phyloP scores from a whole-genome alignment of 495 filamentous ascomycete species.

The Cetradonia linearis region DNA sequence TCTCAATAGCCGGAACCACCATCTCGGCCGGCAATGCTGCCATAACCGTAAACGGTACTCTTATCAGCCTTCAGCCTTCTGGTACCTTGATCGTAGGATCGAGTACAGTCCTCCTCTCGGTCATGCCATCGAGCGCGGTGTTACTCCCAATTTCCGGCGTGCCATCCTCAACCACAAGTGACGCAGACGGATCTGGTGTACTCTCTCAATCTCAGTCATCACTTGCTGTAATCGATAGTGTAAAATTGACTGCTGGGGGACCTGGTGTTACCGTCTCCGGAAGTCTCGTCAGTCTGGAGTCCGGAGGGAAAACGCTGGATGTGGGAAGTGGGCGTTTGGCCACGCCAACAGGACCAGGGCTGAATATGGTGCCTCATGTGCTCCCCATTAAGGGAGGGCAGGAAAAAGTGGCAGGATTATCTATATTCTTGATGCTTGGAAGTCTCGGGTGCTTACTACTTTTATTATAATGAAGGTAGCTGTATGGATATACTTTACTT shows the following conservation, averaged over 20 bases:
- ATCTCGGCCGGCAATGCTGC: conserved; percentile 9
- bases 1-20: neutral
- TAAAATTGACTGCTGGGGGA: neutral
- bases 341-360: neutral
- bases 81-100: neutral
- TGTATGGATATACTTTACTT: too few species aligned
- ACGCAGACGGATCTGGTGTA: neutral
- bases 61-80: neutral
- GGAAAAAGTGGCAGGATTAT: neutral
- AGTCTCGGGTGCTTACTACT: neutral
- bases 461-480: neutral
- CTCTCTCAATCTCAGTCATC: neutral
- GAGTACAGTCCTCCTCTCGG: neutral
- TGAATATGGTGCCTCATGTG: neutral
- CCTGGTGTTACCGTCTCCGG: neutral
- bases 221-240: neutral
- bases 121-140: neutral
- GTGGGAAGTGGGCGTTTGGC: neutral
- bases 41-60: conserved; percentile 3
- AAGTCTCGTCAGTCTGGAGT: neutral
- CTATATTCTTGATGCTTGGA: neutral
- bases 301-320: neutral
- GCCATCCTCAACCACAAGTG: neutral
- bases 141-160: neutral
- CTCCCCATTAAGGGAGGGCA: neutral